A percentile compares a stretch with the other conserved stretches of the same genome.
Conservation (phyloP, 2,329 filamentous ascomycete genomes). For the Zasmidium cellare region DNA sequence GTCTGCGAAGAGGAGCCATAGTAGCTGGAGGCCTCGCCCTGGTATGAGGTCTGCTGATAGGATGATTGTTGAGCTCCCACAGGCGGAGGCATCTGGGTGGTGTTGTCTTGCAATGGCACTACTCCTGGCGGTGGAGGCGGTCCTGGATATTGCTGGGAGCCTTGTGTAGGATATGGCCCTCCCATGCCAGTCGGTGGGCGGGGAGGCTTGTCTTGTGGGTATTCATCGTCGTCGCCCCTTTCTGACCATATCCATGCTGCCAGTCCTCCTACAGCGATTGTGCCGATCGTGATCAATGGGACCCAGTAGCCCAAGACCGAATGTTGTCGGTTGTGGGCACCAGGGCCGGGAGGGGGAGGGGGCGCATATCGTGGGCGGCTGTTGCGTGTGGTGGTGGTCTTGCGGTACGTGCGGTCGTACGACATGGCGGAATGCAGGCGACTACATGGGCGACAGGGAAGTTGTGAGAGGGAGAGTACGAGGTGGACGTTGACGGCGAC, state of each 20-base stretch:
- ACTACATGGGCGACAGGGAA: slow-evolving; percentile 9
- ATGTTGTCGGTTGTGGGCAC: slow-evolving; percentile 48
- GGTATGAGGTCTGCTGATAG: slow-evolving; percentile 10
- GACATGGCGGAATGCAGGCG: slow-evolving; percentile 30
- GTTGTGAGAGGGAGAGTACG: not conserved
- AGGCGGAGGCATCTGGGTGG: slow-evolving; percentile 27
- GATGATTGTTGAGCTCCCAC: slow-evolving; percentile 19
- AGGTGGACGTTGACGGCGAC: not conserved
- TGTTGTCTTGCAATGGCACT: slow-evolving; percentile 26
- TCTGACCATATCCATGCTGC: slow-evolving; percentile 95
- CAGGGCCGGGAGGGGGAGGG: slow-evolving; percentile 36
- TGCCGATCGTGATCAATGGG: slow-evolving; percentile 81
- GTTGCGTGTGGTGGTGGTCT: slow-evolving; percentile 46
- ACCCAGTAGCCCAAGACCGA: slow-evolving; percentile 79
- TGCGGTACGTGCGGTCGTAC: slow-evolving; percentile 55
- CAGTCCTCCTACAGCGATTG: slow-evolving; percentile 80
- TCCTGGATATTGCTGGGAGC: slow-evolving; percentile 26
- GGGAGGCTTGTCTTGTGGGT: slow-evolving; percentile 42
- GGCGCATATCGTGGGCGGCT: slow-evolving; percentile 44
- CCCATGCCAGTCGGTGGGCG: slow-evolving; percentile 26
- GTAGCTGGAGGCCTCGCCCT: slow-evolving; percentile 33
- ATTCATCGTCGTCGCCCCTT: slow-evolving; percentile 66
- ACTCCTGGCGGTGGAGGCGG: slow-evolving; percentile 15
- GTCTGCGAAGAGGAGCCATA: slow-evolving; percentile 10
- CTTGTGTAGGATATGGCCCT: slow-evolving; percentile 23